Evolutionary conservation across 2,329 filamentous ascomycete genomes (phyloP).

Genomic region (Daldinia sp.): DNA sequence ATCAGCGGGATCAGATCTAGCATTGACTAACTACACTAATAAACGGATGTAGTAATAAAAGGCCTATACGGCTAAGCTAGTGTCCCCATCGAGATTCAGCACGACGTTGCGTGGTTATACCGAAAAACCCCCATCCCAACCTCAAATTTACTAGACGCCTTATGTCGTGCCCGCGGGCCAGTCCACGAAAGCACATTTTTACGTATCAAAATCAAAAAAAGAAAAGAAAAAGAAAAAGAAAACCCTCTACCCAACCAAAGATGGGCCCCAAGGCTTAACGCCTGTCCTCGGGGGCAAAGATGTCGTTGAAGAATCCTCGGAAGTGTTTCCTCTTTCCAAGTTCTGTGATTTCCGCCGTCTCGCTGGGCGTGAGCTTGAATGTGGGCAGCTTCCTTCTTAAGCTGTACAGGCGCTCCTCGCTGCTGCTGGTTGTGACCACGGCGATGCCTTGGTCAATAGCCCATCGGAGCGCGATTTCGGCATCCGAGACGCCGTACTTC

Average conservation of each 20-base stretch:
- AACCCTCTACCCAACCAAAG: not conserved
- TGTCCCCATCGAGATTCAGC: not conserved
- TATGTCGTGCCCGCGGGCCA: not conserved
- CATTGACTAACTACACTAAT: slow-evolving; percentile 8
- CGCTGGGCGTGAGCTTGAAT: slow-evolving; percentile 67
- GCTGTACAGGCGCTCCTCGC: slow-evolving; percentile 63
- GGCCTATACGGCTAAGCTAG: not conserved
- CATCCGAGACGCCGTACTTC: slow-evolving; percentile 66
- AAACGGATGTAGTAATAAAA: not conserved
- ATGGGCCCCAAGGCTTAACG: slow-evolving; percentile 46
- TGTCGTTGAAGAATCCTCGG: slow-evolving; percentile 65
- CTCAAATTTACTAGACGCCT: not conserved
- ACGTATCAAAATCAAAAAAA: not conserved
- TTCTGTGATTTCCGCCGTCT: slow-evolving; percentile 64
- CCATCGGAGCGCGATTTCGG: slow-evolving; percentile 68
- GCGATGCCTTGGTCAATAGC: slow-evolving; percentile 66
- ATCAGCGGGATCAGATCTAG: not conserved
- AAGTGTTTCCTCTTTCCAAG: slow-evolving; percentile 68
- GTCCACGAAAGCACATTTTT: not conserved
- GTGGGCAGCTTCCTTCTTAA: slow-evolving; percentile 54
- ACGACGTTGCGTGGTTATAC: slow-evolving; percentile 7
- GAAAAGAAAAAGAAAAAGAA: not conserved
- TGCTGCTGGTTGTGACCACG: slow-evolving; percentile 67
- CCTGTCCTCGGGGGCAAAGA: slow-evolving; percentile 62
- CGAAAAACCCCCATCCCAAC: not conserved